Conservation (phyloP, 139 green algal genomes). For the Micromonas pusilla region DNA sequence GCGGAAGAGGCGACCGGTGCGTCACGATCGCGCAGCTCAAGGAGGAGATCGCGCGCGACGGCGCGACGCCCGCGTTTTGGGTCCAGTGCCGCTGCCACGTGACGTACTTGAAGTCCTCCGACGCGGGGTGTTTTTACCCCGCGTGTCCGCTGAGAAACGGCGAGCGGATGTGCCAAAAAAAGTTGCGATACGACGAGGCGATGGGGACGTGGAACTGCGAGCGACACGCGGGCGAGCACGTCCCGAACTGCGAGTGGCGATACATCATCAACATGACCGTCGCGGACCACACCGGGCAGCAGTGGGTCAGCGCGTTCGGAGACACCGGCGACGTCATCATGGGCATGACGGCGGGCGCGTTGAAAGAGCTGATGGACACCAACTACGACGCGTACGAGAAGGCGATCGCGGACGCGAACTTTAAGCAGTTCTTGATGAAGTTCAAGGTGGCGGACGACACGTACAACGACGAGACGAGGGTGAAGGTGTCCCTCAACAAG, state of each 20-base stretch:
- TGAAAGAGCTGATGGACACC: conserved; percentile 18
- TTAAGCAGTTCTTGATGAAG: conserved; percentile 50
- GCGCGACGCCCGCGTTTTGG: neutral
- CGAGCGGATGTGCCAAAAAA: conserved; percentile 33
- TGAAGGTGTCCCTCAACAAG: conserved; percentile 54
- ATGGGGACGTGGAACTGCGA: conserved; percentile 6
- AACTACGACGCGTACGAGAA: conserved; percentile 7
- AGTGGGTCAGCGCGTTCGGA: conserved; percentile 28
- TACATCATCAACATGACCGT: conserved; percentile 25
- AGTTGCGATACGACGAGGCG: conserved; percentile 16
- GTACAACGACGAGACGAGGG: conserved; percentile 78
- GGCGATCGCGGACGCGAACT: conserved; percentile 28
- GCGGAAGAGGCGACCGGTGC: neutral
- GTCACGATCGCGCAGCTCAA: conserved; percentile 1
- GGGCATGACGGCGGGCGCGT: conserved; percentile 22
- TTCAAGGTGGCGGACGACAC: conserved; percentile 73
- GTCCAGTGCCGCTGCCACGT: neutral
- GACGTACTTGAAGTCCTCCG: neutral
- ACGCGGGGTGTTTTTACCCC: conserved; percentile 18
- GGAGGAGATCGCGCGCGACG: neutral
- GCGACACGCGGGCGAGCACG: neutral
- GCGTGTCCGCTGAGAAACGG: conserved; percentile 25
- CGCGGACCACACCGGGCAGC: conserved; percentile 16
- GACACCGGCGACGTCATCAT: conserved; percentile 28
- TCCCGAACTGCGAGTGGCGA: conserved; percentile 18